phyloP scores from a whole-genome alignment of 345 rosid species.

The Geranium rotundifolium region DNA sequence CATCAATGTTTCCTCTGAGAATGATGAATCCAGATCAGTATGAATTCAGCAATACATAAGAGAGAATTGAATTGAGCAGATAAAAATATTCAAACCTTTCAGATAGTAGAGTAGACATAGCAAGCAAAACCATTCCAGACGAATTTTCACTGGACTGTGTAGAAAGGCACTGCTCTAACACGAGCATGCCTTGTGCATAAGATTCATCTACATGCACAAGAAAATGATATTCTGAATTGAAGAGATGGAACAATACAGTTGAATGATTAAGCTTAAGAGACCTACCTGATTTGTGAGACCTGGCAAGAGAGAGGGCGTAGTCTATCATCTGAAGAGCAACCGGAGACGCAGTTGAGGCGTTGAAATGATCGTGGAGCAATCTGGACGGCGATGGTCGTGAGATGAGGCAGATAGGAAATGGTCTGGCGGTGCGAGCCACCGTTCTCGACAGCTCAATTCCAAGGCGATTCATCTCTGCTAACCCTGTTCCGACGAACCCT shows the following conservation, averaged over 20 bases:
- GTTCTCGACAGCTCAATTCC: conserved; percentile 26
- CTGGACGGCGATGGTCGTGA: conserved; percentile 19
- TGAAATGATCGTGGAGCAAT: conserved; percentile 36
- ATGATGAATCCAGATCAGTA: conserved; percentile 2
- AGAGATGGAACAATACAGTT: background rate
- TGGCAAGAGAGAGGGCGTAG: conserved; percentile 68
- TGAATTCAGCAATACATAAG: background rate
- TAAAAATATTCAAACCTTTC: conserved; percentile 30
- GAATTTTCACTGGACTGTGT: conserved; percentile 47
- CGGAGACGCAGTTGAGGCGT: conserved; percentile 37
- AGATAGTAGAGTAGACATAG: conserved; percentile 65
- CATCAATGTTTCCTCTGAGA: conserved; percentile 42
- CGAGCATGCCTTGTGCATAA: conserved; percentile 63
- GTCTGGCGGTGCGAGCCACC: conserved; percentile 9
- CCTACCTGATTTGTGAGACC: conserved; percentile 74
- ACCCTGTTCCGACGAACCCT: conserved; percentile 3
- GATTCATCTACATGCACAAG: conserved; percentile 40
- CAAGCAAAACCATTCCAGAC: conserved; percentile 54
- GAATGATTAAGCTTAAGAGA: conserved; percentile 3
- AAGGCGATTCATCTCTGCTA: conserved; percentile 31
- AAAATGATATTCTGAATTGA: background rate
- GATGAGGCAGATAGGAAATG: conserved; percentile 5
- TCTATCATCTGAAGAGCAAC: conserved; percentile 82
- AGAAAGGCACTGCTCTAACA: conserved; percentile 71
- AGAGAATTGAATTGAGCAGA: background rate